Conservation (phyloP, 1,284 basidiomycete species). For the Farysia itapuensis region DNA sequence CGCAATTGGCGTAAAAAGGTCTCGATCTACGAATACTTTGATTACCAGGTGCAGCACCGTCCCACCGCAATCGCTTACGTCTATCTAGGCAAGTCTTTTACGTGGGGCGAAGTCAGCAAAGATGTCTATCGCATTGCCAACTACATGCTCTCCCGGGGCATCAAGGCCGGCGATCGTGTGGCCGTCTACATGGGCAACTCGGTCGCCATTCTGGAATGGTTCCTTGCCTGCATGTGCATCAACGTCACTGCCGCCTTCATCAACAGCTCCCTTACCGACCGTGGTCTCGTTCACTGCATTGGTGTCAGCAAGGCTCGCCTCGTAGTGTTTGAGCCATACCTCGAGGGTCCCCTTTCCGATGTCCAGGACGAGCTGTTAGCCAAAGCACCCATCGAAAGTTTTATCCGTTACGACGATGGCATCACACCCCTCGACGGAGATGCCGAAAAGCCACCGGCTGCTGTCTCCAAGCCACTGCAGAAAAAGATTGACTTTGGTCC, state of each 20-base stretch:
- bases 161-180: slow-evolving; percentile 48
- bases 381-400: slow-evolving; percentile 21
- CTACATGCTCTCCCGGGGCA: slow-evolving; percentile 41
- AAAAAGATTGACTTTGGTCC: slow-evolving; percentile 38
- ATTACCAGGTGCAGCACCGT: slow-evolving; percentile 23
- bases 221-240: slow-evolving; percentile 51
- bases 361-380: slow-evolving; percentile 34
- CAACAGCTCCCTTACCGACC: slow-evolving; percentile 58
- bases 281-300: slow-evolving; percentile 57
- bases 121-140: slow-evolving; percentile 43
- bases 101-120: slow-evolving; percentile 43
- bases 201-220: slow-evolving; percentile 44
- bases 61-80: slow-evolving; percentile 46
- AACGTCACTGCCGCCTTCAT: slow-evolving; percentile 58
- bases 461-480: slow-evolving; percentile 15
- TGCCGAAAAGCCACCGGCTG: slow-evolving; percentile 24
- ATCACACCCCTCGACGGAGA: slow-evolving; percentile 35
- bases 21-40: slow-evolving; percentile 47
- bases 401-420: slow-evolving; percentile 53
- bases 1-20: slow-evolving; percentile 34
- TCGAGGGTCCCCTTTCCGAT: slow-evolving; percentile 40
- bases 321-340: slow-evolving; percentile 55
- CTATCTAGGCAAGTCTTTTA: slow-evolving; percentile 44
- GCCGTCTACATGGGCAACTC: slow-evolving; percentile 54
- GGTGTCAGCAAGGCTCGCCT: slow-evolving; percentile 42